A percentile compares a stretch with the other conserved stretches of the same genome.
These are phyloP conservation scores for Coriolopsis trogii DNA, from an alignment of 1,284 basidiomycete species.

Conservation along the genomic window DNA sequence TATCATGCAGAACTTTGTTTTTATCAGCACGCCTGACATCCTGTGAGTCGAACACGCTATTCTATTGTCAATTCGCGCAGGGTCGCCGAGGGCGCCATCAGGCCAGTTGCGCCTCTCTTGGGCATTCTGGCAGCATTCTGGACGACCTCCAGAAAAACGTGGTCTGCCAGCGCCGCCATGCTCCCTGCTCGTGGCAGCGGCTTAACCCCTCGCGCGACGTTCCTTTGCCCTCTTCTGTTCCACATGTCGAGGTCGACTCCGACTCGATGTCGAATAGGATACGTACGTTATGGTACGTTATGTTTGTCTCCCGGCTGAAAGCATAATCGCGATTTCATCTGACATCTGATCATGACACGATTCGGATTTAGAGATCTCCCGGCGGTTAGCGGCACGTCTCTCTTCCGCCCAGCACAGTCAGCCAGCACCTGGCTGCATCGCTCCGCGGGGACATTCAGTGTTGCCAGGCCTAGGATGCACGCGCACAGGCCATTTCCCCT, in stretches of 20 bases:
- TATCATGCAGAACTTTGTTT: conserved; percentile 7
- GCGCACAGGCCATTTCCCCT: no score
- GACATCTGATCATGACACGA: neutral
- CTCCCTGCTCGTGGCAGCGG: conserved; percentile 11
- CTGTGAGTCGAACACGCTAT: neutral
- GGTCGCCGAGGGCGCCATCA: conserved; percentile 13
- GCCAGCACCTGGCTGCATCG: no score
- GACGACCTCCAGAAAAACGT: conserved; percentile 9
- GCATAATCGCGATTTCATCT: conserved; percentile 14
- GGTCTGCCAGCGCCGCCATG: conserved; percentile 11
- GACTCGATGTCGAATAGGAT: no score
- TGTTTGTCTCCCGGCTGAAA: conserved; percentile 6
- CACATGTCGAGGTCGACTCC: neutral
- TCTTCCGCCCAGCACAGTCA: no score
- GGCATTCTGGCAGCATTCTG: neutral
- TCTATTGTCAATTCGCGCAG: conserved; percentile 19
- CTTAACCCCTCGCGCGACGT: conserved; percentile 7
- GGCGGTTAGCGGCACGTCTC: neutral
- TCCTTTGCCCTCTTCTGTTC: neutral
- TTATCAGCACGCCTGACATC: conserved; percentile 14
- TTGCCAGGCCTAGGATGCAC: no score
- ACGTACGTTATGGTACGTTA: no score
- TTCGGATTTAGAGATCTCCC: conserved; percentile 2
- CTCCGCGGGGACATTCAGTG: no score
- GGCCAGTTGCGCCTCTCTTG: conserved; percentile 6